phyloP scores from a whole-genome alignment of 768 basidiomycete genomes.

The Pulveroboletus frians region DNA sequence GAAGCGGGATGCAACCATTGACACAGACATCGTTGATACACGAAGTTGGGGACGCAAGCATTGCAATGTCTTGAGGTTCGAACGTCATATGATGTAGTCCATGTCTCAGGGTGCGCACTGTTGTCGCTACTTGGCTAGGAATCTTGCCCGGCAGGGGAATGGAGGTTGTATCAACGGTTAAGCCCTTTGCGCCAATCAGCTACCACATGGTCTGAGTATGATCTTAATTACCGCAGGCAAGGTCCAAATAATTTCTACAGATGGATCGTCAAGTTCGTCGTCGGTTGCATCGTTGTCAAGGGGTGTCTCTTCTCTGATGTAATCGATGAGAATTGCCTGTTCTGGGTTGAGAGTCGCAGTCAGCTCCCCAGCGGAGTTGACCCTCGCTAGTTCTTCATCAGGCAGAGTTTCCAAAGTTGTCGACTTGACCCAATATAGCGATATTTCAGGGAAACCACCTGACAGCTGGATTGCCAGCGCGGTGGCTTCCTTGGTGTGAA shows the following conservation, averaged over 20 bases:
- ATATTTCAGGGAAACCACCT: too few relatives aligned
- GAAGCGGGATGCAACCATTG: not conserved
- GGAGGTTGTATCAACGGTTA: not conserved
- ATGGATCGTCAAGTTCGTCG: not conserved
- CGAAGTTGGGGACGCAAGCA: not conserved
- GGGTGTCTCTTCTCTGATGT: not conserved
- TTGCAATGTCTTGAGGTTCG: not conserved
- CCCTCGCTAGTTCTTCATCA: too few relatives aligned
- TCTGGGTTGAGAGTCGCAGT: too few relatives aligned
- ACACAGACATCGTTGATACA: not conserved
- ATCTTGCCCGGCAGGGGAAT: not conserved
- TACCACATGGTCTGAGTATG: not conserved
- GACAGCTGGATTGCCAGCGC: too few relatives aligned
- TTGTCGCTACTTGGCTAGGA: not conserved
- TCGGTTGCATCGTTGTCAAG: not conserved
- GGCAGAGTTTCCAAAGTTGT: too few relatives aligned
- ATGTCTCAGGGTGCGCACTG: not conserved
- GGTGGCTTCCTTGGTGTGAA: too few relatives aligned
- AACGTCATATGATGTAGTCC: not conserved
- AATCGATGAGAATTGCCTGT: not conserved
- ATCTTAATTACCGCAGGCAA: not conserved
- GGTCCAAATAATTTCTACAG: not conserved
- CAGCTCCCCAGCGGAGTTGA: not conserved
- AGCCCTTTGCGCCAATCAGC: not conserved
- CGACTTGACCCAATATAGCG: too few relatives aligned